Evolutionary conservation across 306 rosid genomes (phyloP).

Genomic region (Clitoria ternatea): DNA sequence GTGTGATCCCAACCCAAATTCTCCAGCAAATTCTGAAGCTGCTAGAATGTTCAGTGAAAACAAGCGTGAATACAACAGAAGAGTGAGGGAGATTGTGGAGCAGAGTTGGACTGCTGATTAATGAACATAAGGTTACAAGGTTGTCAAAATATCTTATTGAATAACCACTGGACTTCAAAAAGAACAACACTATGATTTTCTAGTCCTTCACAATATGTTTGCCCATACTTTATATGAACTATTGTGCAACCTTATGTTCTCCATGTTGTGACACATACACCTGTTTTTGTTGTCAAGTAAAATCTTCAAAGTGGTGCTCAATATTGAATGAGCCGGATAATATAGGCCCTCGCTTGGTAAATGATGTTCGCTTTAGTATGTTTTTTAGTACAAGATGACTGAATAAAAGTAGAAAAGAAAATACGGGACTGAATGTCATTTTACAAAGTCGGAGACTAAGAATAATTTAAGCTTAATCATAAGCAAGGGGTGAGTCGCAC

Average conservation of each 20-base stretch:
- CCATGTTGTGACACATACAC: not conserved
- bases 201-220: slow-evolving; percentile 42
- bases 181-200: slow-evolving; percentile 41
- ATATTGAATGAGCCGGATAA: no score
- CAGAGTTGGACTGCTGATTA: slow-evolving; percentile 99
- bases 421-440: no score
- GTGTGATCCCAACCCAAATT: slow-evolving; percentile 95
- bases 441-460: no score
- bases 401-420: no score
- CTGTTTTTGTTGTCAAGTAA: slow-evolving; percentile 6
- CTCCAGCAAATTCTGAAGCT: slow-evolving; percentile 99
- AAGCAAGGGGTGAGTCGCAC: no score
- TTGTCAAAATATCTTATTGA: slow-evolving; percentile 45
- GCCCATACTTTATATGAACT: slow-evolving; percentile 36
- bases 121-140: slow-evolving; percentile 10
- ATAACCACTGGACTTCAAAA: slow-evolving; percentile 38
- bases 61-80: slow-evolving; percentile 94
- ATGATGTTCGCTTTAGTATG: no score
- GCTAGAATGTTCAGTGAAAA: slow-evolving; percentile 95
- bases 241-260: slow-evolving; percentile 2
- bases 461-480: no score
- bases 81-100: slow-evolving; percentile 88
- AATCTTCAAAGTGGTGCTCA: no score
- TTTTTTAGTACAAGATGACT: no score
- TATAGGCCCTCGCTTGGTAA: no score